Evolutionary conservation across 2,329 filamentous ascomycete species (phyloP), one percentile per base, ranked within the genome.

Genomic region (Phialophora verrucosa): DNA sequence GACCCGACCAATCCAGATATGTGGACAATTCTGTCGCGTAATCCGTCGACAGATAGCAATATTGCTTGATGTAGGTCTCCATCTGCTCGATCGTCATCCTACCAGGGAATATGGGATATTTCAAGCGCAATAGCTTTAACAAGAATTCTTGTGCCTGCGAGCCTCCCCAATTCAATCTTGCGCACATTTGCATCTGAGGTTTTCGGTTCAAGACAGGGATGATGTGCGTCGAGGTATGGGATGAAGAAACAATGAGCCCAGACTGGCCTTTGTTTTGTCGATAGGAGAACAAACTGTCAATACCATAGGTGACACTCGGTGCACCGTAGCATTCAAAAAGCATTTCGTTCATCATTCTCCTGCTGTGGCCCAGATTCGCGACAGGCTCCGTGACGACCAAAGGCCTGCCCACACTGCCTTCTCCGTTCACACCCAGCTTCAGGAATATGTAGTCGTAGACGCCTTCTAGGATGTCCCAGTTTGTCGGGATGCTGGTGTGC

Each of bases 401-500:
- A 1, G 94, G 93, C 73, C 93, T 84, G 73, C 94, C 92, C 69
- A 99, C 88, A 27, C 86, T 83, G 8, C 91, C 92, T 57, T 90
- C 87, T 3, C 79, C 73, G 71, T 96, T 92, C 72, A 99, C 85
- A 4, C 95, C 95, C 62, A 99, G 82, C 80, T 97, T 98, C 72
- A 97, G 84, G 77, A 99, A 99, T 50, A 93, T 86, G 78, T 97
- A 97, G 80, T 99, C 95, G 55, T 99, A 81, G 4, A 97, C 84
- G 65, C 94, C 93, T 78, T 99, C 95, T 88, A 97, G 93, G 38
- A 93, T 93, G 78, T 99, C 95, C 93, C 96, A 99, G 76, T 98
- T 98, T 78, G 92, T 93, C 67, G 98, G 88, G 56, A 99, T 90
- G 70, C 93, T 94, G 53, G 90, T 94, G 27, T 93, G 93, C 1